Evolutionary conservation across 129 eudicot genomes (phyloP).

Genomic region (Deinandra increscens): DNA sequence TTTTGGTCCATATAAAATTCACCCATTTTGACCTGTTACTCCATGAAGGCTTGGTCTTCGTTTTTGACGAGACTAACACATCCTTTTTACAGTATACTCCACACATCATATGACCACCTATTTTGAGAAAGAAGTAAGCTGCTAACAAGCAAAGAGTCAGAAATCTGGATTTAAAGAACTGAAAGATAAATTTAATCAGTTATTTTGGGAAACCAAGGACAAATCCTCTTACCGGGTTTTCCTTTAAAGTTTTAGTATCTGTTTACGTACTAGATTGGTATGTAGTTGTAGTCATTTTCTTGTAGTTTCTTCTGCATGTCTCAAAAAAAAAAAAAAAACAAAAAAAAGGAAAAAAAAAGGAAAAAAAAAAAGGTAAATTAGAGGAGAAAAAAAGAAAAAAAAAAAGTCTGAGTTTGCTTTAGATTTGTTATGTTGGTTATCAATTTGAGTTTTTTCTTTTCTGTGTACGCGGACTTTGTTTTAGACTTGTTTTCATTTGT

Average conservation of each 20-base stretch:
- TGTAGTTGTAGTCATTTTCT: constrained; percentile 12
- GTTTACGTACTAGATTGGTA: constrained; percentile 17
- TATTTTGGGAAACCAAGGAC: neutral
- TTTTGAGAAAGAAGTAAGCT: neutral
- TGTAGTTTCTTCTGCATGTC: constrained; percentile 7
- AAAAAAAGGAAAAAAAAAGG: neutral
- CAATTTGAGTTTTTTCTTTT: neutral
- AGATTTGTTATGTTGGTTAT: constrained; percentile 19
- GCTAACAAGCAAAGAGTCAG: constrained; percentile 9
- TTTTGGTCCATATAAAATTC: neutral
- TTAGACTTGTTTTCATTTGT: neutral
- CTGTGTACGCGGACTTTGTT: neutral
- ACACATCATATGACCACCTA: neutral
- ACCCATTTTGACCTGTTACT: neutral
- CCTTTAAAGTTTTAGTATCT: neutral
- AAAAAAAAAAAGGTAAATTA: neutral
- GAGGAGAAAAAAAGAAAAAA: neutral
- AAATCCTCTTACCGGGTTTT: neutral
- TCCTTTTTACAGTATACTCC: neutral
- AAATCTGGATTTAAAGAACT: neutral
- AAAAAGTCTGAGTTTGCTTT: neutral
- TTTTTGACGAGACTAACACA: neutral
- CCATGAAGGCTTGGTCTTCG: neutral
- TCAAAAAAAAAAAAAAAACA: neutral
- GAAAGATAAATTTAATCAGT: neutral